These are phyloP conservation scores for Pichia sp. DNA, from an alignment of 1,139 yeast genomes.

Conservation along the genomic window DNA sequence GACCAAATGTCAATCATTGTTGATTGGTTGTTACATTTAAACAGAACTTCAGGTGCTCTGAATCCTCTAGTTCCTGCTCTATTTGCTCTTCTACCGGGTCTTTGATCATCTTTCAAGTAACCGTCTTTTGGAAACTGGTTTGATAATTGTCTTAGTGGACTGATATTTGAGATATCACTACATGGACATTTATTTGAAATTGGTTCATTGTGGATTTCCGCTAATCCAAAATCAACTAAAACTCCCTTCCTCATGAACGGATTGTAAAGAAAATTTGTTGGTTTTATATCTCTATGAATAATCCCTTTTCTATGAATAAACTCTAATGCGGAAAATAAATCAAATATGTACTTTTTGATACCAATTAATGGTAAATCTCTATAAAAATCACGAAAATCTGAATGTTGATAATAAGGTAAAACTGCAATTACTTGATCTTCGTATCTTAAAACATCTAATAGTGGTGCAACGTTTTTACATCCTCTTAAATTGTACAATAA, in stretches of 20 bases:
- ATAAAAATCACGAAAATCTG: conserved; percentile 84
- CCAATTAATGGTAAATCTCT: conserved; percentile 75
- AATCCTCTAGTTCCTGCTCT: conserved; percentile 98
- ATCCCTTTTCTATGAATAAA: conserved; percentile 72
- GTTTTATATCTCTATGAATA: conserved; percentile 86
- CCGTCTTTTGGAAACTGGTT: conserved; percentile 43
- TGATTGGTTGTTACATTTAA: conserved; percentile 81
- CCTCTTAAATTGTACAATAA: conserved; percentile 64
- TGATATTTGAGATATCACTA: conserved; percentile 24
- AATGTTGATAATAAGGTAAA: conserved; percentile 84
- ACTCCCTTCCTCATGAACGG: conserved; percentile 74
- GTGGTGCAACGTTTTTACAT: conserved; percentile 74
- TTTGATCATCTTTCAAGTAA: conserved; percentile 70
- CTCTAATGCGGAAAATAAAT: conserved; percentile 66
- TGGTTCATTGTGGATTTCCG: conserved; percentile 41
- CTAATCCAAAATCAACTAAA: conserved; percentile 87
- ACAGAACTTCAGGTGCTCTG: conserved; percentile 88
- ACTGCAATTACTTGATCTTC: conserved; percentile 93
- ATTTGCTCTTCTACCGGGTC: conserved; percentile 90
- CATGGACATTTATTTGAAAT: conserved; percentile 26
- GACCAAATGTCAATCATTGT: conserved; percentile 88
- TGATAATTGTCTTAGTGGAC: conserved; percentile 6
- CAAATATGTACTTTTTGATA: conserved; percentile 72
- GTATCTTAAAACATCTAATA: conserved; percentile 77
- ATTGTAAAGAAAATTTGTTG: conserved; percentile 80